Evolutionary conservation across 345 rosid species (phyloP), one percentile per base, ranked within the genome.

Genomic region (Populus pruinosa): DNA sequence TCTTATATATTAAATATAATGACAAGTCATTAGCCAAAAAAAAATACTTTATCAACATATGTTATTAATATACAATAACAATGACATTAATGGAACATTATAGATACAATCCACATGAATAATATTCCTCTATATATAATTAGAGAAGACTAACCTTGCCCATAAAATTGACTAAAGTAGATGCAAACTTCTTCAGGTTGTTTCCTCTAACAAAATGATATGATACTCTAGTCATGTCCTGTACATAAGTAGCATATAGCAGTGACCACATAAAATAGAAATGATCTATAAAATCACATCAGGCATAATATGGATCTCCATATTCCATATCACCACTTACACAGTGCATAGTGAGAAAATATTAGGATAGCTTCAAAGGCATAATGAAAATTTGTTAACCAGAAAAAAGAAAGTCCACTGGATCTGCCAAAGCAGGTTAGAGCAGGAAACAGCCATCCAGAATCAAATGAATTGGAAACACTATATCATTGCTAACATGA

Each of bases 191-290:
- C 83, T 84, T 78, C 12, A 88, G 91, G 78, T 88, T 78, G 76
- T 92, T 85, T 76, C 96, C 97, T 88, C 93, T 88, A 67, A 92
- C 94, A 89, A 89, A 96, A 89, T 96, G 98, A 82, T 84, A 82
- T 44, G 96, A 89, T 68, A 96, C 89, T 78, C 84, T 85, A 66
- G 90, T 86, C 96, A 96, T 96, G 84, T 96, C 99, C 98, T 96
- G 93, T 84, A 76, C 84, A 71, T 68, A 8, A 82, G 35, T 25
- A 72, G 18, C 20, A 67, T 13, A 63, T 66, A 75, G 12, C 43
- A 21, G 41, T 50, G 36, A 67, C 50, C 31, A 66, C 50, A 44
- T 73, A 56, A n/a, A 53, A 36, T 21, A 70, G 56, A 18, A 5
- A 55, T 5, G 47, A 67, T 61, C 10, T 50, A n/a, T 47, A 70